Conservation (phyloP, 495 filamentous ascomycete species). For the Diplogelasinospora grovesii region DNA sequence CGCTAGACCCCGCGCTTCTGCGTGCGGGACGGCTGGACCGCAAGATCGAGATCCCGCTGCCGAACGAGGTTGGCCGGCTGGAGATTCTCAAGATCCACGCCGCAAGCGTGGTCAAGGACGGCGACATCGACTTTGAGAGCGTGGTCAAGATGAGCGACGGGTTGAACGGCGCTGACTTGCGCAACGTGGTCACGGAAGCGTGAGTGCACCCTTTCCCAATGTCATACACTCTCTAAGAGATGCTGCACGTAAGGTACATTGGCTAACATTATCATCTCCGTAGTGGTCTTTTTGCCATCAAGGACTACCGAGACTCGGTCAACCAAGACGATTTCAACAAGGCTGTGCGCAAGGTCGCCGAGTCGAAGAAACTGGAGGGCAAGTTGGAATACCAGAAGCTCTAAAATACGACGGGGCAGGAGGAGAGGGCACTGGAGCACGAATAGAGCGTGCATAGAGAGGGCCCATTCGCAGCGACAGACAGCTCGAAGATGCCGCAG, state of each 20-base stretch:
- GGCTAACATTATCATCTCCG: slow-evolving; percentile 14
- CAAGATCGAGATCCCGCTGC: slow-evolving; percentile 97
- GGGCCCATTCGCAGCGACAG: too few species aligned
- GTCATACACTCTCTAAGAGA: not conserved
- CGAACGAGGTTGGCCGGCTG: slow-evolving; percentile 96
- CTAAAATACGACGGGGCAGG: slow-evolving; percentile 36
- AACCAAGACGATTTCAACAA: slow-evolving; percentile 99
- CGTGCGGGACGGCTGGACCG: slow-evolving; percentile 91
- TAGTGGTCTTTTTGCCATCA: slow-evolving; percentile 93
- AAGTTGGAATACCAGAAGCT: slow-evolving; percentile 97
- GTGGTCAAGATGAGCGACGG: slow-evolving; percentile 99
- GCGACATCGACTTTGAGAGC: slow-evolving; percentile 98
- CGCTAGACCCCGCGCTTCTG: slow-evolving; percentile 88
- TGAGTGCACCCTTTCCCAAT: slow-evolving; percentile 42
- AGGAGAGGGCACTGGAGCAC: not conserved
- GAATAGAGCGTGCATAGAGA: too few species aligned
- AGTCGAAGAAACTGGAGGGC: slow-evolving; percentile 97
- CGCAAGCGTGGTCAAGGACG: slow-evolving; percentile 75
- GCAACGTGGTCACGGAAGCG: slow-evolving; percentile 99
- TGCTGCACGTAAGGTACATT: slow-evolving; percentile 10
- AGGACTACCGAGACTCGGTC: slow-evolving; percentile 90
- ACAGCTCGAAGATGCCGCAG: too few species aligned
- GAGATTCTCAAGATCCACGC: slow-evolving; percentile 99
- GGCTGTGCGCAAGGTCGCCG: slow-evolving; percentile 92
- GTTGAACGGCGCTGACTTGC: slow-evolving; percentile 92